Percentiles rank a stretch among this genome's conserved stretches.
phyloP scores from a whole-genome alignment of 2,329 filamentous ascomycete species.

The Epichloe gansuensis region DNA sequence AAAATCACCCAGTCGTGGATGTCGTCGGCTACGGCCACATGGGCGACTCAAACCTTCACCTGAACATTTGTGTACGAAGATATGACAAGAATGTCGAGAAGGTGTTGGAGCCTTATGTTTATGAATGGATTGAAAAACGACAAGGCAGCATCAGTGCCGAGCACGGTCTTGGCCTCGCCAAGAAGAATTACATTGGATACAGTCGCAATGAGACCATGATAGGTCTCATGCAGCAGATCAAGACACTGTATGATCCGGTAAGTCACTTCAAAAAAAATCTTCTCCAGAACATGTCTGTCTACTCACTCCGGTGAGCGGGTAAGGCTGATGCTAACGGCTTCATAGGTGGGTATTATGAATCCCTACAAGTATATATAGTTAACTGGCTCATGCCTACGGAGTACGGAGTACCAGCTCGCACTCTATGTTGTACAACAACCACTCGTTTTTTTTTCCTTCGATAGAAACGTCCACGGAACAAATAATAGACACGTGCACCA shows the following conservation, averaged over 20 bases:
- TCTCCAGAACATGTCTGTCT: not conserved
- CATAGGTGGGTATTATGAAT: conserved; percentile 94
- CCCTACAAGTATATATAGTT: conserved; percentile 84
- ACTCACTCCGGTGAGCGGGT: not conserved
- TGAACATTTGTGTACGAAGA: conserved; percentile 73
- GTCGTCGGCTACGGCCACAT: conserved; percentile 98
- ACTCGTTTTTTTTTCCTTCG: no score
- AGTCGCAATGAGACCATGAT: conserved; percentile 82
- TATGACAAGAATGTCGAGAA: conserved; percentile 85
- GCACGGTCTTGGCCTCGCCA: conserved; percentile 85
- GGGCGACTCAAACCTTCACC: conserved; percentile 90
- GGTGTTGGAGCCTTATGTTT: conserved; percentile 85
- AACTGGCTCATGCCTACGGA: no score
- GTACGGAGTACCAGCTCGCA: no score
- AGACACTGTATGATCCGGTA: conserved; percentile 87
- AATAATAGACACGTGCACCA: no score
- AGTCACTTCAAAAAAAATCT: conserved; percentile 25
- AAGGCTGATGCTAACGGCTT: conserved; percentile 15
- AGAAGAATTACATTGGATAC: conserved; percentile 93
- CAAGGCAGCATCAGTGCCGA: conserved; percentile 94
- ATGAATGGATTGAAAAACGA: conserved; percentile 86
- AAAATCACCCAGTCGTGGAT: conserved; percentile 66
- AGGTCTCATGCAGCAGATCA: conserved; percentile 87
- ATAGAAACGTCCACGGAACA: no score
- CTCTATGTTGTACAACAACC: no score